Conservation (phyloP, 768 basidiomycete species). For the Boletus huronensis region DNA sequence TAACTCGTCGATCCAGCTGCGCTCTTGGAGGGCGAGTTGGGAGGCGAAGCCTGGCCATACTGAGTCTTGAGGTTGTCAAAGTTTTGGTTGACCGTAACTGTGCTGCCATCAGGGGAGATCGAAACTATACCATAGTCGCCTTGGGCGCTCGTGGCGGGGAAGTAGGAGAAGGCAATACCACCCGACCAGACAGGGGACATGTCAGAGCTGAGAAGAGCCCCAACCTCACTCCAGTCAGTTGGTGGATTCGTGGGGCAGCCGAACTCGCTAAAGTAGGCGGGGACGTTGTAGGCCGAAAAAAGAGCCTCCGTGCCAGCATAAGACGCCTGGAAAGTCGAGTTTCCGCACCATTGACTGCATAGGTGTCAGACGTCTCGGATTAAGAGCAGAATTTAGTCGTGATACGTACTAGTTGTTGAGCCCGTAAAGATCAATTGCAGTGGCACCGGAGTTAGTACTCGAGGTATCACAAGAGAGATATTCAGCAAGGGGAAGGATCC, state of each 20-base stretch:
- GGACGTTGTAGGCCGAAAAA: slow-evolving; percentile 66
- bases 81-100: slow-evolving; percentile 67
- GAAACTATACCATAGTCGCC: slow-evolving; percentile 87
- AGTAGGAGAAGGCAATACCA: slow-evolving; percentile 86
- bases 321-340: slow-evolving; percentile 50
- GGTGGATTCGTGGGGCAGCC: slow-evolving; percentile 70
- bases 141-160: slow-evolving; percentile 68
- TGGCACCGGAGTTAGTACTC: slow-evolving; percentile 47
- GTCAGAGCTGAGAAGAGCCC: slow-evolving; percentile 63
- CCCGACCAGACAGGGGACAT: slow-evolving; percentile 86
- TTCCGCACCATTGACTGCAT: slow-evolving; percentile 79
- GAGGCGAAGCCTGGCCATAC: slow-evolving; percentile 53
- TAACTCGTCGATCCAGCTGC: slow-evolving; percentile 48
- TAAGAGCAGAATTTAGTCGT: background rate
- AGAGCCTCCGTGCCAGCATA: slow-evolving; percentile 55
- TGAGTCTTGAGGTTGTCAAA: slow-evolving; percentile 62
- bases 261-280: slow-evolving; percentile 89
- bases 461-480: slow-evolving; percentile 76
- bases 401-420: slow-evolving; percentile 77
- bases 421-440: slow-evolving; percentile 81
- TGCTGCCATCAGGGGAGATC: slow-evolving; percentile 59
- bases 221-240: slow-evolving; percentile 72
- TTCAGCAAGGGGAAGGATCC: slow-evolving; percentile 65
- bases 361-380: slow-evolving; percentile 1
- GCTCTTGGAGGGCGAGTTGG: slow-evolving; percentile 60